These are phyloP conservation scores for Mycena galericulata DNA, from an alignment of 768 basidiomycete species.

Conservation along the genomic window DNA sequence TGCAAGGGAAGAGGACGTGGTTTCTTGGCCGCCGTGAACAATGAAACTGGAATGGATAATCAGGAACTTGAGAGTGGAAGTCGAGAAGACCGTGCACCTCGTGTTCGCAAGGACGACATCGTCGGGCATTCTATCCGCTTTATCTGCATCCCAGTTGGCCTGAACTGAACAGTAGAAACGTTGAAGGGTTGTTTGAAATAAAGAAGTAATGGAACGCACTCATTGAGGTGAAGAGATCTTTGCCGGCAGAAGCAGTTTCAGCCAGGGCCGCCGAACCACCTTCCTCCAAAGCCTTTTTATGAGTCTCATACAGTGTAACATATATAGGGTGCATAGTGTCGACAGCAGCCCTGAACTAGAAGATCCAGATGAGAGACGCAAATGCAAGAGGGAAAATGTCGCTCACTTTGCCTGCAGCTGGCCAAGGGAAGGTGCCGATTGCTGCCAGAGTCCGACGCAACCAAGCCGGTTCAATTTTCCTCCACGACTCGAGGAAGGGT, in stretches of 20 bases:
- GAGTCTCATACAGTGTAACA: conserved; percentile 27
- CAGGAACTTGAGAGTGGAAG: neutral
- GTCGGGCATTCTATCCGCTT: conserved; percentile 44
- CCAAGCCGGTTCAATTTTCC: conserved; percentile 41
- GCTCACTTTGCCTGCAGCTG: conserved; percentile 35
- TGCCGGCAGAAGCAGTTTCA: conserved; percentile 33
- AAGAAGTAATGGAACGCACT: conserved; percentile 29
- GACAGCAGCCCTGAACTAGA: conserved; percentile 39
- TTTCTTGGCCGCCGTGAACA: conserved; percentile 51
- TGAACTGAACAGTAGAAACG: conserved; percentile 38
- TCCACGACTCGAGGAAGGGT: conserved; percentile 39
- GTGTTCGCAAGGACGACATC: conserved; percentile 45
- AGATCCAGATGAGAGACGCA: neutral
- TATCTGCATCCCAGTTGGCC: conserved; percentile 45
- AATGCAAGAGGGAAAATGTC: neutral
- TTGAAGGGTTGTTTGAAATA: neutral
- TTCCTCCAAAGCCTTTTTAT: conserved; percentile 32
- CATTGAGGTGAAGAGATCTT: conserved; percentile 40
- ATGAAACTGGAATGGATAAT: conserved; percentile 39
- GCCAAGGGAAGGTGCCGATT: conserved; percentile 38
- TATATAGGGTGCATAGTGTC: conserved; percentile 40
- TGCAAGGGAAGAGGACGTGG: conserved; percentile 46
- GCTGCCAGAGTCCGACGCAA: conserved; percentile 35
- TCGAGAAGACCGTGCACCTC: conserved; percentile 36
- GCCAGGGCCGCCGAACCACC: conserved; percentile 38